phyloP scores from a whole-genome alignment of 2,329 filamentous ascomycete genomes.

The Neoascochyta sp. region DNA sequence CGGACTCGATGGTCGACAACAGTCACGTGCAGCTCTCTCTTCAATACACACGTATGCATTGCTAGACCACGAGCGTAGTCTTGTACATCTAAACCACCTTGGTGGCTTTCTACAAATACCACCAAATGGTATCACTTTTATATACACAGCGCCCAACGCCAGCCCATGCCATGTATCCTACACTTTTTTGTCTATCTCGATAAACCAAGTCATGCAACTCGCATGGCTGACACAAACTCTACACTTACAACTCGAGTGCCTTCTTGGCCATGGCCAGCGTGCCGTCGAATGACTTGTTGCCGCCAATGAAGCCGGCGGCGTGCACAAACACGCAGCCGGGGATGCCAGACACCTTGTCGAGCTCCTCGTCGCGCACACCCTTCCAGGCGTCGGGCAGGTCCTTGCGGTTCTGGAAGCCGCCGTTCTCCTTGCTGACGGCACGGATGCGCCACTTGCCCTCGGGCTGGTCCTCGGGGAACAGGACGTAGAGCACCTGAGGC shows the following conservation, averaged over 20 bases:
- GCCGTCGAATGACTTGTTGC: conserved; percentile 87
- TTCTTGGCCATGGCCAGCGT: conserved; percentile 80
- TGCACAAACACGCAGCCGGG: conserved; percentile 86
- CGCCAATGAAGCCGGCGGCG: conserved; percentile 92
- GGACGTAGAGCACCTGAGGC: conserved; percentile 72
- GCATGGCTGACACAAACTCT: too few species aligned
- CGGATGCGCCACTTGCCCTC: conserved; percentile 91
- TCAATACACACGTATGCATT: too few species aligned
- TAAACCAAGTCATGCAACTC: conserved; percentile 1
- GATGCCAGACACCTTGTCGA: conserved; percentile 68
- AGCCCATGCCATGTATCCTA: conserved; percentile 20
- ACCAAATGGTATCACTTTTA: conserved; percentile 21
- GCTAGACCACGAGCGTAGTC: too few species aligned
- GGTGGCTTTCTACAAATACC: too few species aligned
- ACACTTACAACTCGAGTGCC: conserved; percentile 52
- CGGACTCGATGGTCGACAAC: too few species aligned
- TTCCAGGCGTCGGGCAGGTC: conserved; percentile 88
- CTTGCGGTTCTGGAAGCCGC: conserved; percentile 89
- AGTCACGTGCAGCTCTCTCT: too few species aligned
- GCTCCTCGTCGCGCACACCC: conserved; percentile 79
- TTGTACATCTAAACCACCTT: too few species aligned
- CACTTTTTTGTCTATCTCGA: conserved; percentile 1
- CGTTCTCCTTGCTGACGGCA: conserved; percentile 77
- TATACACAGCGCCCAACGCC: conserved; percentile 28
- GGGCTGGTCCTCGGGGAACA: conserved; percentile 78